Conservation (phyloP, 352 stramenopile genomes). For the Aphanomyces euteiches region DNA sequence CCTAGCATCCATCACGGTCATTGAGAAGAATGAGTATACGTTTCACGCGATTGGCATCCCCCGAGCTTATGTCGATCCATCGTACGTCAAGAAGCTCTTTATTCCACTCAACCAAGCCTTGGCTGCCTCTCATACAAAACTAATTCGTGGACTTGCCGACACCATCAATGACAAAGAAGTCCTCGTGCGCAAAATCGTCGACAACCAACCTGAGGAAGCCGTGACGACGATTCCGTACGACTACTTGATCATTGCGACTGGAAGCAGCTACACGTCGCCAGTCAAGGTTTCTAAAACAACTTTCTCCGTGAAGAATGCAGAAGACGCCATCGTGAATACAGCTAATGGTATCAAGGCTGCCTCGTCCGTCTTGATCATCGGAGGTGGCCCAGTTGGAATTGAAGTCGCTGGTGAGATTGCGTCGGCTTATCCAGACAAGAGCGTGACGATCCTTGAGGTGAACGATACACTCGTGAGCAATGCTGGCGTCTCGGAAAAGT, state of each 20-base stretch:
- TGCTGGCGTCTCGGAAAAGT: conserved; percentile 50
- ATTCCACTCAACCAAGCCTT: conserved; percentile 53
- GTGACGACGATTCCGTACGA: conserved; percentile 46
- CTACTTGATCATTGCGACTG: conserved; percentile 59
- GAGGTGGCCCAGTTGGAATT: conserved; percentile 50
- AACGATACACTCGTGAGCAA: conserved; percentile 41
- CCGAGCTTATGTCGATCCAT: conserved; percentile 44
- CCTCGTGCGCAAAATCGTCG: conserved; percentile 37
- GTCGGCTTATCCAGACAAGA: conserved; percentile 52
- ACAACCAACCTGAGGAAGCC: conserved; percentile 32
- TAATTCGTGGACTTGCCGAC: conserved; percentile 32
- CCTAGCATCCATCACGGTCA: conserved; percentile 40
- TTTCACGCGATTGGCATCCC: conserved; percentile 46
- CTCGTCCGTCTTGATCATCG: conserved; percentile 48
- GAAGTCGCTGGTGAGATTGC: conserved; percentile 65
- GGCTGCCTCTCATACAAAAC: conserved; percentile 38
- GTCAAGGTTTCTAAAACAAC: conserved; percentile 43
- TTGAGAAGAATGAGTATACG: conserved; percentile 53
- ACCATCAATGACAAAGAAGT: conserved; percentile 40
- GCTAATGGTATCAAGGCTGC: conserved; percentile 39
- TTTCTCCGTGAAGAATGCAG: conserved; percentile 31
- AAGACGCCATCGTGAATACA: conserved; percentile 41
- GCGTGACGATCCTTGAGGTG: conserved; percentile 51
- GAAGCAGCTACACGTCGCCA: conserved; percentile 52
- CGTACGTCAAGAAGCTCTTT: conserved; percentile 52